These are phyloP conservation scores for Aquilaria sinensis DNA, from an alignment of 345 rosid species.

Conservation along the genomic window DNA sequence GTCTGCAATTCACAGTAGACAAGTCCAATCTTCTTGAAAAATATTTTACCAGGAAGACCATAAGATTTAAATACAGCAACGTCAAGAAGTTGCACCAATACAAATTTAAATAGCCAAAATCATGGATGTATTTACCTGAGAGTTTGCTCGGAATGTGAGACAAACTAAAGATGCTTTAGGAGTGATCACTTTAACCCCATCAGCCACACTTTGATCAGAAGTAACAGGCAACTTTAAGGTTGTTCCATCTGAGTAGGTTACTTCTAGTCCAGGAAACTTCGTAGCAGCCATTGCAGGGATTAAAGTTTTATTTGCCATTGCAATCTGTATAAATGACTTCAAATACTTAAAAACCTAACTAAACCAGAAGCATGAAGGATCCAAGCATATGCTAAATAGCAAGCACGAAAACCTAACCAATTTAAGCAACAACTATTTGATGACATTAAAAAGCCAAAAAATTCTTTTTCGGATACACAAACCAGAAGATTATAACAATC, in stretches of 20 bases:
- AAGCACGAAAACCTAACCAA: not conserved
- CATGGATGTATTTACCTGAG: constrained; percentile 45
- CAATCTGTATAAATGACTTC: constrained; percentile 43
- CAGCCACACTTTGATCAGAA: constrained; percentile 21
- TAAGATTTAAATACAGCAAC: no score
- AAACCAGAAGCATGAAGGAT: not conserved
- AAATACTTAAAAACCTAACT: not conserved
- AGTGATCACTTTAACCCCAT: constrained; percentile 21
- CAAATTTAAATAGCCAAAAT: no score
- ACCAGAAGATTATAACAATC: not conserved
- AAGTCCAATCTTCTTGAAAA: not conserved
- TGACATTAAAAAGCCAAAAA: no score
- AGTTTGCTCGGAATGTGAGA: constrained; percentile 73
- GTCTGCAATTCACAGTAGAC: no score
- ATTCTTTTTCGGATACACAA: not conserved
- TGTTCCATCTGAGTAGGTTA: constrained; percentile 41
- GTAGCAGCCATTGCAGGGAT: constrained; percentile 56
- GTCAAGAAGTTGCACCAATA: no score
- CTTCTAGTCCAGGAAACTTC: constrained; percentile 69
- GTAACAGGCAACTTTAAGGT: constrained; percentile 54
- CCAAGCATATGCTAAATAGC: not conserved
- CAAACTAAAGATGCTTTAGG: constrained; percentile 68
- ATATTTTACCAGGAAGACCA: no score
- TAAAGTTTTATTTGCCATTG: constrained; percentile 55
- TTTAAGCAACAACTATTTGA: not conserved